phyloP scores from a whole-genome alignment of 768 basidiomycete species.

The Coprinopsis sp. region DNA sequence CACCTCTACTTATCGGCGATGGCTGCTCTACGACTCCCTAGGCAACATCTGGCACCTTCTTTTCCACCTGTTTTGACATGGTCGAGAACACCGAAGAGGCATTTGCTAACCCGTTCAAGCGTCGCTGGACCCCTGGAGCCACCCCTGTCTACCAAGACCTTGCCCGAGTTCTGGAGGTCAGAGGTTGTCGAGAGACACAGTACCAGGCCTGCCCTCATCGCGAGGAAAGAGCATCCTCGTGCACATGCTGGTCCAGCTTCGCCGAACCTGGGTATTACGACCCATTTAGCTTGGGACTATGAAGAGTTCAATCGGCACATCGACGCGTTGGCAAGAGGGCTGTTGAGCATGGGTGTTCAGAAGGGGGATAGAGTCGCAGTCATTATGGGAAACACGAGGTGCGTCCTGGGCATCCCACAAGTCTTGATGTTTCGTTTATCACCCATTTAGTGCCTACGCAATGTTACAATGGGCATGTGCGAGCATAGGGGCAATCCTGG shows the following conservation, averaged over 20 bases:
- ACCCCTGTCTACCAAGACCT: conserved; percentile 50
- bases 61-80: no score
- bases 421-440: background rate
- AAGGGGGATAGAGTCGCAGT: conserved; percentile 78
- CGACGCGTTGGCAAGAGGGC: conserved; percentile 62
- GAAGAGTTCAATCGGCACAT: conserved; percentile 64
- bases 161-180: conserved; percentile 56
- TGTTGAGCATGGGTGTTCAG: conserved; percentile 62
- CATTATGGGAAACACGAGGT: conserved; percentile 87
- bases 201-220: conserved; percentile 59
- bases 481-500: conserved; percentile 77
- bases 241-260: conserved; percentile 59
- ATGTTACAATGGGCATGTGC: conserved; percentile 83
- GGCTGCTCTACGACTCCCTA: no score
- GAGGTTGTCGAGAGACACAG: conserved; percentile 49
- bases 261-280: conserved; percentile 41
- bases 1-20: no score
- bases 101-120: conserved; percentile 40
- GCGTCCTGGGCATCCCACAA: conserved; percentile 7
- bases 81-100: no score
- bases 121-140: conserved; percentile 56
- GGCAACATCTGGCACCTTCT: no score
- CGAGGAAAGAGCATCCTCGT: conserved; percentile 51
- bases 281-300: conserved; percentile 71
- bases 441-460: conserved; percentile 59